A percentile compares a stretch with the other conserved stretches of the same genome.
These are phyloP conservation scores for Colletotrichum neosansevieriae DNA, from an alignment of 2,329 filamentous ascomycete genomes.

Conservation along the genomic window DNA sequence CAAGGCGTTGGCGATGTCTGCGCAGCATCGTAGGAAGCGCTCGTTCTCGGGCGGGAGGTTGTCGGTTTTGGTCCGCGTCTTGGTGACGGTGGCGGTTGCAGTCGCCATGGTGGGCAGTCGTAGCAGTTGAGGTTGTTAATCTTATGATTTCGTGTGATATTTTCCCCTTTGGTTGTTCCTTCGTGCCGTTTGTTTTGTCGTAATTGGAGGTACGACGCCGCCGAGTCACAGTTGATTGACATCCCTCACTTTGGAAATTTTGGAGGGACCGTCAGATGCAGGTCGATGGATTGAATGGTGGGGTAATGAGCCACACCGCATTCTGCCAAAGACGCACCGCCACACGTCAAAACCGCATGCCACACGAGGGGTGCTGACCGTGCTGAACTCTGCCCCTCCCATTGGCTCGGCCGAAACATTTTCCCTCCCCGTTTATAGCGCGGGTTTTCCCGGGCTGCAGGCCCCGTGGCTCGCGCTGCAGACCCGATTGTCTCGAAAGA, in stretches of 20 bases:
- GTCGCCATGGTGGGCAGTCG: conserved; percentile 51
- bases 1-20: conserved; percentile 91
- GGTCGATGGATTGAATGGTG: conserved; percentile 22
- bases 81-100: conserved; percentile 69
- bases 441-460: conserved; percentile 42
- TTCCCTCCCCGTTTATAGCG: neutral
- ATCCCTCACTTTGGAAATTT: conserved; percentile 33
- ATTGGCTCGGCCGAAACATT: conserved; percentile 35
- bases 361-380: conserved; percentile 16
- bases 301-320: conserved; percentile 34
- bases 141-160: no score
- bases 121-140: neutral
- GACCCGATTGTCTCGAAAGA: conserved; percentile 40
- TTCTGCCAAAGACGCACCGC: conserved; percentile 6
- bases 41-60: conserved; percentile 94
- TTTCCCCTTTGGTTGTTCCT: no score
- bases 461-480: conserved; percentile 39
- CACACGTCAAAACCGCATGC: conserved; percentile 8
- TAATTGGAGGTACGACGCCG: neutral
- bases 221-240: conserved; percentile 17
- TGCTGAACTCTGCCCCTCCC: neutral
- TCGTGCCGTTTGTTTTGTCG: neutral
- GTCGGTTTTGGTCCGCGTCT: conserved; percentile 75
- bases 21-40: conserved; percentile 92
- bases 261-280: conserved; percentile 31